Evolutionary conservation across 2,329 filamentous ascomycete species (phyloP), one percentile per base, ranked within the genome.

Genomic region (Elsinoe arachidis): DNA sequence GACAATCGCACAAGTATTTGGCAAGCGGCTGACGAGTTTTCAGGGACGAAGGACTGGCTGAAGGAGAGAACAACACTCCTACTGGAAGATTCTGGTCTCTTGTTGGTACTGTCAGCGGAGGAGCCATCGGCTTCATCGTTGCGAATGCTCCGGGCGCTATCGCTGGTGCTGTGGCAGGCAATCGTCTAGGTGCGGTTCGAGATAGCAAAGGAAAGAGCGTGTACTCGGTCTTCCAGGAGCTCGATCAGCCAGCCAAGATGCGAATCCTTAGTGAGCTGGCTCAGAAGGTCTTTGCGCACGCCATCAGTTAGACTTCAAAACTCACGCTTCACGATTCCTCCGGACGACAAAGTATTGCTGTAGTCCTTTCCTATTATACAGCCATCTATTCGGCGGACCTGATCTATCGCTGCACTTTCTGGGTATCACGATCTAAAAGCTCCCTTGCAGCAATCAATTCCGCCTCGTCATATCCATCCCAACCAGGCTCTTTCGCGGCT

Each of bases 201-300:
- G 93, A 99, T 73, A 84, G 87, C 33, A 90, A 85, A 73, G 91
- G 91, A 19, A 97, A 96, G 84, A 95, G 89, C 68, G 93, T 99
- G 5, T 97, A 95, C 72, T 79, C 84, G 26, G 93, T 96, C 14
- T 97, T 92, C 70, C 84, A 89, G 77, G 88, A 96, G 65, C 76
- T 99, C 67, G 90, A 90, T 53, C 87, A 90, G 71, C 79, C 79
- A 53, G 91, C 96, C 67, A 87, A 89, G 67, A 84, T 90, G 56
- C 84, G 84, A 70, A 72, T 99, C 66, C 76, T 97, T 60, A 87
- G 85, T 68, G 88, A 95, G 72, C 73, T 97, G 67, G 92, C 92
- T 1, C 84, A 85, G 30, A 92, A 88, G 72, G 86, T 96, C 1
- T 91, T 96, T 68, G 88, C 86, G 61, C 86, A 90, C 70, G 86